Base-by-base conservation (phyloP, 1,139 yeast genomes). In the Protomyces macrosporus region DNA sequence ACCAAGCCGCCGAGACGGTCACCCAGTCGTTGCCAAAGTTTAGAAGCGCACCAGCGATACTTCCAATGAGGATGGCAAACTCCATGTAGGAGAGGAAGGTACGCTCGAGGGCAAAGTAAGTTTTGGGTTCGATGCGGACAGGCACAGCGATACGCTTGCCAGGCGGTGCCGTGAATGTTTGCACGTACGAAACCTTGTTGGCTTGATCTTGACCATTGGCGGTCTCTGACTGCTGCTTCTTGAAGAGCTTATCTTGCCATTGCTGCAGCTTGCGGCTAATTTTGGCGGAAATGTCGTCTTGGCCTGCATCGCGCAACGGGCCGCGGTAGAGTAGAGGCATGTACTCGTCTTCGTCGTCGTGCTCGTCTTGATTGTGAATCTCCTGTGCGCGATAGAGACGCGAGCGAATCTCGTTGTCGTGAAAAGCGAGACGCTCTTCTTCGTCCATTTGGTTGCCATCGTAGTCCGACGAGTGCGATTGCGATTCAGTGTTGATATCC, bases 111-210 rank as follows among this genome's bases (percentile, higher is more conserved):
- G 98, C 98, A 74, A 93, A 93, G 78, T 93, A 95, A 33, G 93
- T 98, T 77, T 93, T 93, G 69, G 99, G 99, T 75, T 93, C 99
- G 34, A 93, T 96, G 70, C 99, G 84, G 35, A 97, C 96, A 54
- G 99, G 99, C 58, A 95, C 84, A 14, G 97, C 95, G 69, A 93
- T 90, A 76, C 95, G 84, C 77, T 95, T 95, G 65, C 90, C 90
- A 59, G 87, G 84, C 37, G 98, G 98, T 4, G 72, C 71, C n/a
- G 53, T 58, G 56, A 68, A 68, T 6, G 62, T 64, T 5, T 37
- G 60, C 32, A 55, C 64, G 48, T 60, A 60, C 53, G 63, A 45
- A 12, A 60, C 63, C 40, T 55, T 50, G 40, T 32, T 32, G 30
- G 10, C 16, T 32, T 36, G 55, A 12, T 57, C 57, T 36, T 23